Evolutionary conservation across 2,329 filamentous ascomycete genomes (phyloP).

Genomic region (Bipolaris sorokiniana): DNA sequence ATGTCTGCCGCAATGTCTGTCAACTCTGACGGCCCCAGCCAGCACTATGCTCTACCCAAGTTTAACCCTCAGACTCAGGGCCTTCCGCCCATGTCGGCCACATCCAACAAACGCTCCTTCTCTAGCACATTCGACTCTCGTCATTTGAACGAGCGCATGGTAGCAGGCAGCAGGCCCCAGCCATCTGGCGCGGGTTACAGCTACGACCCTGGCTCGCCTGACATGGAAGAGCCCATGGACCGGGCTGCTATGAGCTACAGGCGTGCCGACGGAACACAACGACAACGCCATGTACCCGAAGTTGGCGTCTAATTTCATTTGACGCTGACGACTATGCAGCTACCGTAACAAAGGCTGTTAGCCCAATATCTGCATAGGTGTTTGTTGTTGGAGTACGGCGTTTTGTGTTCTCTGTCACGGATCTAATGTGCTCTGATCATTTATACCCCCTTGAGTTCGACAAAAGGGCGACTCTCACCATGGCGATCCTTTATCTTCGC

Average conservation of each 20-base stretch:
- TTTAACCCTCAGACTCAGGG: constrained; percentile 35
- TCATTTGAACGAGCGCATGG: constrained; percentile 53
- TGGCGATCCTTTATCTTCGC: constrained; percentile 3
- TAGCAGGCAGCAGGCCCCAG: constrained; percentile 53
- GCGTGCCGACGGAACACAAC: constrained; percentile 54
- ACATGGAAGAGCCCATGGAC: constrained; percentile 51
- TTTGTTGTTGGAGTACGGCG: constrained; percentile 22
- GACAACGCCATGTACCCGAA: constrained; percentile 46
- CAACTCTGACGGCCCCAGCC: constrained; percentile 36
- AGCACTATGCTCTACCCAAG: constrained; percentile 38
- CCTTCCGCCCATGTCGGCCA: constrained; percentile 31
- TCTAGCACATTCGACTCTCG: constrained; percentile 54
- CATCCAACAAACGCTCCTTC: constrained; percentile 54
- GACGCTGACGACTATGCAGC: constrained; percentile 16
- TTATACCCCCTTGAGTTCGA: constrained; percentile 27
- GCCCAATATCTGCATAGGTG: constrained; percentile 2
- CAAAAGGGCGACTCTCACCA: constrained; percentile 19
- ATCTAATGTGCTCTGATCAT: constrained; percentile 24
- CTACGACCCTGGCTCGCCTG: constrained; percentile 46
- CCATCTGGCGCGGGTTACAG: constrained; percentile 37
- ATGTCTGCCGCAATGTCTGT: constrained; percentile 44
- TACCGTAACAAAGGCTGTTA: neutral
- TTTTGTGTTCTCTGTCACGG: constrained; percentile 19
- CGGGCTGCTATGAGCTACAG: constrained; percentile 54
- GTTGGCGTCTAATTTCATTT: constrained; percentile 31